Conservation (phyloP, 106 monocot species). For the Platanthera zijinensis region DNA sequence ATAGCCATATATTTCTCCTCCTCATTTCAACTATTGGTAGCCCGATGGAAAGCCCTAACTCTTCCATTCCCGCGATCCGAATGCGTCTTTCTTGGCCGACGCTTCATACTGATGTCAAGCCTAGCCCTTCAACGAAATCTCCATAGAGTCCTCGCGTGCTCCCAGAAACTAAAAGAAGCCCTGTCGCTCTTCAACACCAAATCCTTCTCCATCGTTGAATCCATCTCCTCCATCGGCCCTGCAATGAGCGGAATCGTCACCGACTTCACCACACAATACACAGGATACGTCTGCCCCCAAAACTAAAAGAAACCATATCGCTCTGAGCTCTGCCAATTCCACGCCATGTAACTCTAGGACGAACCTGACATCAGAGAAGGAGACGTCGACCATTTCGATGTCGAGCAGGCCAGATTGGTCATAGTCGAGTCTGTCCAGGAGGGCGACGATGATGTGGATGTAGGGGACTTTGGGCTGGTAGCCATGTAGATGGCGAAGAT, state of each 20-base stretch:
- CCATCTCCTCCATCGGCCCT: slow-evolving; percentile 40
- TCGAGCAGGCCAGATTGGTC: slow-evolving; percentile 51
- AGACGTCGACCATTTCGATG: slow-evolving; percentile 28
- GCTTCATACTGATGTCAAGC: slow-evolving; percentile 44
- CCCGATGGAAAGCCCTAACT: no score
- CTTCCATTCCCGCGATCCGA: no score
- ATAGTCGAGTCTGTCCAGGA: slow-evolving; percentile 43
- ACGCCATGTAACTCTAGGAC: slow-evolving; percentile 33
- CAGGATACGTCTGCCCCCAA: slow-evolving; percentile 28
- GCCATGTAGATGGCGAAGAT: slow-evolving; percentile 51
- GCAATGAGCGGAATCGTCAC: slow-evolving; percentile 38
- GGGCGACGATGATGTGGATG: slow-evolving; percentile 31
- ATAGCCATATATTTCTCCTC: no score
- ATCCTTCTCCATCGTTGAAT: no score
- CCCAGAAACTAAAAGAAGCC: slow-evolving; percentile 37
- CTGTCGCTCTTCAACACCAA: slow-evolving; percentile 31
- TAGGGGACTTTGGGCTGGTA: slow-evolving; percentile 67
- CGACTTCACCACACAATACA: slow-evolving; percentile 41
- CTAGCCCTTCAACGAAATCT: slow-evolving; percentile 37
- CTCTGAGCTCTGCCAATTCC: slow-evolving; percentile 38
- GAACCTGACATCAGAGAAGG: slow-evolving; percentile 34
- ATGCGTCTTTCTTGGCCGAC: slow-evolving; percentile 34
- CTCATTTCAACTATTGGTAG: no score
- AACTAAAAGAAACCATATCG: slow-evolving; percentile 40
- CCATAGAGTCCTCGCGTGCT: slow-evolving; percentile 62